Conservation (phyloP, 2,329 filamentous ascomycete genomes). For the Colletotrichum caudatum region DNA sequence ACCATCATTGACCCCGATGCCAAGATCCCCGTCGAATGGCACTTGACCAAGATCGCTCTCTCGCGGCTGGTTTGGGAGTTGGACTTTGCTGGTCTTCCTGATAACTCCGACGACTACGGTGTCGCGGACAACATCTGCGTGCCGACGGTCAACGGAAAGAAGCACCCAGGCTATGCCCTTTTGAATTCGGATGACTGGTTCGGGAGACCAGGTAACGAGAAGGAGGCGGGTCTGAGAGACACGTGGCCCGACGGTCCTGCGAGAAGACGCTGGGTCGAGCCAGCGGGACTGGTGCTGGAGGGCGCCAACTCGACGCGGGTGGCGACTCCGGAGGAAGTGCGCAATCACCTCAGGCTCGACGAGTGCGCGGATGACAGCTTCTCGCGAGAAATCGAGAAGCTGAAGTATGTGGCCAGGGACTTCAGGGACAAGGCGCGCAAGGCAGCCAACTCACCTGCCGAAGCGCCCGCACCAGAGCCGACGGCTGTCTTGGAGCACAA, state of each 20-base stretch:
- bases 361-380: constrained; percentile 11
- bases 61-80: constrained; percentile 13
- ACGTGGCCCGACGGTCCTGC: constrained; percentile 8
- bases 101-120: constrained; percentile 6
- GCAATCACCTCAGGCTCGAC: constrained; percentile 15
- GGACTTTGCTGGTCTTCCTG: constrained; percentile 5
- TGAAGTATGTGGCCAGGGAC: constrained; percentile 15
- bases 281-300: constrained; percentile 5
- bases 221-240: constrained; percentile 5
- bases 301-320: constrained; percentile 9
- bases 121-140: constrained; percentile 15
- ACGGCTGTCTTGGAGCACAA: neutral
- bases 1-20: neutral
- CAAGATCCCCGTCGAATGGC: constrained; percentile 5
- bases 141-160: constrained; percentile 7
- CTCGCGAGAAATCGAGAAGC: constrained; percentile 18
- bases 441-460: constrained; percentile 7
- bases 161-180: constrained; percentile 11
- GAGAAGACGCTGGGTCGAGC: constrained; percentile 12
- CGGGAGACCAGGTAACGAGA: neutral
- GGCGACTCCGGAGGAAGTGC: constrained; percentile 12
- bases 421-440: constrained; percentile 13
- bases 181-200: constrained; percentile 2
- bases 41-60: constrained; percentile 10
- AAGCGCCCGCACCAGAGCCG: constrained; percentile 6